Evolutionary conservation across 371 early-diverging fungal species (phyloP), one percentile per base, ranked within the genome.

Genomic region (Lichtheimia corymbifera): DNA sequence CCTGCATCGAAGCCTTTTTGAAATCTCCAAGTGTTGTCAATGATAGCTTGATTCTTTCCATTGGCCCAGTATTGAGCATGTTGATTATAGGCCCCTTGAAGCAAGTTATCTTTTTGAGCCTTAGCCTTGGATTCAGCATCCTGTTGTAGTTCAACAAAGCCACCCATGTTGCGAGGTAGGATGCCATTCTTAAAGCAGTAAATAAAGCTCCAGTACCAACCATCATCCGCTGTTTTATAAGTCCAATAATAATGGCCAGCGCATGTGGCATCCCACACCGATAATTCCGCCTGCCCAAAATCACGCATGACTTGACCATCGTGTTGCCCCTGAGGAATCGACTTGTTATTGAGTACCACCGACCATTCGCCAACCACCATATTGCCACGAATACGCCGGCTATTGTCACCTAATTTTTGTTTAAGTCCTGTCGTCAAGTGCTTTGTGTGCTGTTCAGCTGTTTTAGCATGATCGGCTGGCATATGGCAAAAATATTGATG

Each of bases 401-500:
- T 15, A 4, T 28, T 55, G 27, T 45, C 45, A 13, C 18, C 17
- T 45, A 64, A 27, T 15, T 62, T 55, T 14, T 41, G 43, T 35
- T 52, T 54, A 20, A 68, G 42, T 11, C 56, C 51, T 11, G 61
- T 61, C 5, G 56, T 53, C 18, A 67, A 45, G 18, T 58, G 24
- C 43, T 62, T 53, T 7, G 57, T 64, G 40, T 66, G 73, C 41
- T 62, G 59, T 18, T 61, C 58, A 15, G 66, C 73, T 1, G 63
- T 50, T 55, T 62, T 59, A 7, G 58, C 58, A 44, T 73, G 68
- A 42, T 68, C 68, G 6, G 50, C 59, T 41, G 58, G 54, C 41
- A 20, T 69, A 53, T 72, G 66, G 20, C 69, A 69, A 59, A 73
- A 73, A 49, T 64, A 69, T 52, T 68, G 67, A 55, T 73, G 73